Evolutionary conservation across 2,329 filamentous ascomycete genomes (phyloP), one percentile per base, ranked within the genome.

Genomic region (Fusarium sarcochroum): DNA sequence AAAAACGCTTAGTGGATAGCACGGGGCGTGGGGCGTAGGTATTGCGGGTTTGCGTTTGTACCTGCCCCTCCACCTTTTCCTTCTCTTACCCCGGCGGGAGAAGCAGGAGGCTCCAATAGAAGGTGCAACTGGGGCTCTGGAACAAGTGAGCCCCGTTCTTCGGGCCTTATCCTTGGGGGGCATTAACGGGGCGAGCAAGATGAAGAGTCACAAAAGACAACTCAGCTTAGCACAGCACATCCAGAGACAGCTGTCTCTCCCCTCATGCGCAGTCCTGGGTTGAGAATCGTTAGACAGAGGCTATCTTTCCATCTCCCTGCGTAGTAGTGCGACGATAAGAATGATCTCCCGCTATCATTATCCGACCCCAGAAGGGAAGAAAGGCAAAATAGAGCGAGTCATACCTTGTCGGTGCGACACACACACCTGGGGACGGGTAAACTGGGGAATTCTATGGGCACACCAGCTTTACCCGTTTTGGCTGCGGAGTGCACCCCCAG

Each of bases 21-120:
- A 52, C 64, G 66, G 66, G 62, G 68, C 71, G 53, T 71, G 66
- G 72, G 58, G 68, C 58, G 56, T 56, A 59, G 32, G 44, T 34
- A 37, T 30, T 52, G 42, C 50, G 61, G 53, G 42, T 54, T 59
- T 56, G 38, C 38, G 37, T 38, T 58, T 69, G 68, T 61, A 57
- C 57, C 58, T 68, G 63, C 70, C 67, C 66, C 66, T 69, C 70
- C 66, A 61, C 65, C 61, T 69, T 69, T 68, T 69, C 30, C 51
- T 60, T 58, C 62, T 49, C 66, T 69, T 69, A 73, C 70, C 70
- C 71, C 71, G 25, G 71, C 60, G 72, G 67, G 70, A 73, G 70
- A 74, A 74, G 70, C 69, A 74, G 72, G 72, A 74, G 72, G 62
- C 62, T 72, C 67, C 58, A 68, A 69, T 69, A 47, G 62, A 70